Percentiles rank a stretch among this genome's conserved stretches.
These are phyloP conservation scores for Scedosporium dehoogii DNA, from an alignment of 2,329 filamentous ascomycete species.

Conservation along the genomic window DNA sequence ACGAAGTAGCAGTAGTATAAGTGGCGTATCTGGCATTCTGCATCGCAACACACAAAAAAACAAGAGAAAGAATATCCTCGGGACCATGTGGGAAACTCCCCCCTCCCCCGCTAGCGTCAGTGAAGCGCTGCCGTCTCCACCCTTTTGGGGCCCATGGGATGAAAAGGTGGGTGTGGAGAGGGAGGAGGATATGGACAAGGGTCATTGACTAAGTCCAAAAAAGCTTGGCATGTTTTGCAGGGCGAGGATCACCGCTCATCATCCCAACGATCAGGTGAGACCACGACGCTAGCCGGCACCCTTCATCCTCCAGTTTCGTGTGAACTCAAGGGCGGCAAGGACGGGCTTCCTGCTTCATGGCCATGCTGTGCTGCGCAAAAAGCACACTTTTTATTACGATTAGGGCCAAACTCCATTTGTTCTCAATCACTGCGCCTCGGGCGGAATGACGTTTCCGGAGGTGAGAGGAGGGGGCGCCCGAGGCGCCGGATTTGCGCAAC, in stretches of 20 bases:
- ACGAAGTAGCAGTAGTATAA: too few relatives aligned
- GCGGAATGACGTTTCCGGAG: background rate
- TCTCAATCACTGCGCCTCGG: background rate
- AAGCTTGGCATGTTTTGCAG: background rate
- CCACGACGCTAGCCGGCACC: background rate
- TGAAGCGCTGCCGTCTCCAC: background rate
- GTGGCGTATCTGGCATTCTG: too few relatives aligned
- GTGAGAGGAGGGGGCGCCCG: background rate
- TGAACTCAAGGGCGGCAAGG: background rate
- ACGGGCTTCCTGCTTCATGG: background rate
- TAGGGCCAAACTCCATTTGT: background rate
- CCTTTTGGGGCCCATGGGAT: background rate
- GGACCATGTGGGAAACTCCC: background rate
- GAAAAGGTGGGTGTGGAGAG: background rate
- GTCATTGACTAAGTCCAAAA: background rate
- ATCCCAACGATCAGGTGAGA: background rate
- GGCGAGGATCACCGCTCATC: background rate
- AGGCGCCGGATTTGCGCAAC: too few relatives aligned
- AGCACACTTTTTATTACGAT: background rate
- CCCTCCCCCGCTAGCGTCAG: background rate
- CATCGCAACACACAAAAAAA: too few relatives aligned
- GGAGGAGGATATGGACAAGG: background rate
- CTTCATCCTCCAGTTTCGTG: background rate
- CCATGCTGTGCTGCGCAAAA: background rate
- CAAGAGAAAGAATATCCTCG: background rate